These are phyloP conservation scores for Calocera viscosa DNA, from an alignment of 768 basidiomycete genomes.

Conservation along the genomic window DNA sequence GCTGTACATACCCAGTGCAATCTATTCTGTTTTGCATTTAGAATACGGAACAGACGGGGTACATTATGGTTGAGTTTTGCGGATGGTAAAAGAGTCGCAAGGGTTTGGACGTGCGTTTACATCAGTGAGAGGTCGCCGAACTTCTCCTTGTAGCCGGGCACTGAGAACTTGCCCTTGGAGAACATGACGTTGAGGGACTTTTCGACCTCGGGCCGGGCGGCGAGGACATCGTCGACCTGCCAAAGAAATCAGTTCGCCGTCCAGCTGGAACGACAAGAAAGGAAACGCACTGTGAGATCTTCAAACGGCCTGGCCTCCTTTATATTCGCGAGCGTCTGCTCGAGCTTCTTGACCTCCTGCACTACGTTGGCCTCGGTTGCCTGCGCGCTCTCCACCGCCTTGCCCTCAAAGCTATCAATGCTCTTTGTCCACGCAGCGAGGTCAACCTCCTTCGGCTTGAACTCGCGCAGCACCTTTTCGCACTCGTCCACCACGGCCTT, in stretches of 20 bases:
- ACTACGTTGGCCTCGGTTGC: constrained; percentile 85
- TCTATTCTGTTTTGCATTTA: constrained; percentile 7
- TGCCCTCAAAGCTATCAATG: constrained; percentile 91
- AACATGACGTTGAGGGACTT: constrained; percentile 91
- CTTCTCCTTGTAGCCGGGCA: constrained; percentile 93
- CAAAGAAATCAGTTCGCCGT: constrained; percentile 1
- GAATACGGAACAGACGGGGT: neutral
- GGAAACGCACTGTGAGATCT: constrained; percentile 68
- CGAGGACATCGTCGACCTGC: constrained; percentile 77
- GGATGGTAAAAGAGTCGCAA: neutral
- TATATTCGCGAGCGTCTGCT: constrained; percentile 90
- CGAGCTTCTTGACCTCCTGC: constrained; percentile 77
- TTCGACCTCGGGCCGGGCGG: constrained; percentile 82
- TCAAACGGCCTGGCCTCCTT: constrained; percentile 96
- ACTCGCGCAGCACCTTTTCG: constrained; percentile 74
- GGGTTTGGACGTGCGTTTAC: constrained; percentile 32
- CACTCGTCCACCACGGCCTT: constrained; percentile 81
- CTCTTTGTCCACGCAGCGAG: constrained; percentile 79
- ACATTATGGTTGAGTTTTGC: neutral
- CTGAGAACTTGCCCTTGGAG: constrained; percentile 96
- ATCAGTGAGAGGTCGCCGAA: constrained; percentile 88
- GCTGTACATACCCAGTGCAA: constrained; percentile 1
- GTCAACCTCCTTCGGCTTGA: constrained; percentile 94
- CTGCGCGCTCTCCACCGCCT: constrained; percentile 84
- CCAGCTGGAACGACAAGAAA: neutral